A percentile compares a stretch with the other conserved stretches of the same genome.
Evolutionary conservation across 2,329 filamentous ascomycete species (phyloP).

Genomic region (Macrophomina pseudophaseolina): DNA sequence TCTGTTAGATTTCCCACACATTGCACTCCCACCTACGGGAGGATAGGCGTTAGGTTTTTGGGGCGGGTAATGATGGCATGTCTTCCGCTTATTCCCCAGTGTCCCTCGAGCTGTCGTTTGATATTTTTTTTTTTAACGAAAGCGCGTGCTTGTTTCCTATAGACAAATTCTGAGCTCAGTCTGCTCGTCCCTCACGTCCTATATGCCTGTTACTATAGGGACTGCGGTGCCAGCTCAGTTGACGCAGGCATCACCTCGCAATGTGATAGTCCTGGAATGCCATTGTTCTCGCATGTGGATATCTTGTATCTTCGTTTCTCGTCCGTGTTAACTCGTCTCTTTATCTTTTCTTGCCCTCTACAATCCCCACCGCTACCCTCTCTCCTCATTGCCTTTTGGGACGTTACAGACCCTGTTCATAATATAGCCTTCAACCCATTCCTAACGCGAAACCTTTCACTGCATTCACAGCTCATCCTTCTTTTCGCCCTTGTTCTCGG

Average conservation of each 20-base stretch:
- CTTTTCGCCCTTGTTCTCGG: slow-evolving; percentile 27
- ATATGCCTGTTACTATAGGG: no score
- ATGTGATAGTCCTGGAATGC: no score
- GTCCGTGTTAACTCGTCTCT: no score
- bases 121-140: background rate
- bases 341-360: no score
- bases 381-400: no score
- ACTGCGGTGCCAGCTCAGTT: no score
- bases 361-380: no score
- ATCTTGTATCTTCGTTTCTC: no score
- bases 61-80: slow-evolving; percentile 12
- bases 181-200: background rate
- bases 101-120: background rate
- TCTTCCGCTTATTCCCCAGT: slow-evolving; percentile 11
- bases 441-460: background rate
- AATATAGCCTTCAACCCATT: background rate
- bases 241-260: no score
- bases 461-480: slow-evolving; percentile 28
- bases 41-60: slow-evolving; percentile 15
- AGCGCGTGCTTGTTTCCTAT: slow-evolving; percentile 2
- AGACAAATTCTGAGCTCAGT: slow-evolving; percentile 2
- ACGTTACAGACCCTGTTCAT: no score
- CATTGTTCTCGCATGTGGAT: no score
- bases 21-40: background rate
- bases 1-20: background rate